Evolutionary conservation across 179 eudicot genomes (phyloP).

Genomic region (Vitellaria paradoxa): DNA sequence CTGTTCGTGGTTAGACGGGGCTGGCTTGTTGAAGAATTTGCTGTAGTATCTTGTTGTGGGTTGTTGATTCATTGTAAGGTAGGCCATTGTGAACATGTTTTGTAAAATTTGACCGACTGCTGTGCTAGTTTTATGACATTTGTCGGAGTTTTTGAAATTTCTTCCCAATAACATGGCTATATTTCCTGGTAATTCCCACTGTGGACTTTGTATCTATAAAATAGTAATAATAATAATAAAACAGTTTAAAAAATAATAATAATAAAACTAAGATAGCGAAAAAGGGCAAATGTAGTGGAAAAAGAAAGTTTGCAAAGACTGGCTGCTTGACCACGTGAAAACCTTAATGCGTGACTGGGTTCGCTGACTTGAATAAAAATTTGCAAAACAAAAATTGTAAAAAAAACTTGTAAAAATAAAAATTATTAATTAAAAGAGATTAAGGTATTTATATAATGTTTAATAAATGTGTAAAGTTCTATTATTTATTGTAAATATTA

Average conservation of each 20-base stretch:
- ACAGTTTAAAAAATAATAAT: too few species aligned
- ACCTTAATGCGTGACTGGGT: too few species aligned
- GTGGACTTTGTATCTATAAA: background rate
- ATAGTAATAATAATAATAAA: background rate
- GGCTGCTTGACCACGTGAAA: too few species aligned
- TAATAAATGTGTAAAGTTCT: too few species aligned
- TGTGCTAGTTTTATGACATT: background rate
- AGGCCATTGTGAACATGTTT: conserved; percentile 8
- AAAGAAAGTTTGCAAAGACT: too few species aligned
- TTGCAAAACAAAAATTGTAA: too few species aligned
- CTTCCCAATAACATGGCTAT: background rate
- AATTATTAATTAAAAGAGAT: too few species aligned
- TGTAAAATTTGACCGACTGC: background rate
- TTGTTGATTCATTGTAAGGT: background rate
- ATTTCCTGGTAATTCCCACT: background rate
- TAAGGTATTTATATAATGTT: too few species aligned
- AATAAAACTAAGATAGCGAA: too few species aligned
- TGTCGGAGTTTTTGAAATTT: background rate
- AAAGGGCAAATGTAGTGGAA: background rate
- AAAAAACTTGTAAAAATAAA: too few species aligned
- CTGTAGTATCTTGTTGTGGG: background rate
- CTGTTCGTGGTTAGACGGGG: conserved; percentile 61
- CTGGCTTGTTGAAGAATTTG: background rate
- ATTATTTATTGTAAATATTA: too few species aligned
- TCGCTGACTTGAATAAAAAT: too few species aligned